Percentiles rank a stretch among this genome's conserved stretches.
These are phyloP conservation scores for Ustilago xerochloae DNA, from an alignment of 1,284 basidiomycete species.

Conservation along the genomic window DNA sequence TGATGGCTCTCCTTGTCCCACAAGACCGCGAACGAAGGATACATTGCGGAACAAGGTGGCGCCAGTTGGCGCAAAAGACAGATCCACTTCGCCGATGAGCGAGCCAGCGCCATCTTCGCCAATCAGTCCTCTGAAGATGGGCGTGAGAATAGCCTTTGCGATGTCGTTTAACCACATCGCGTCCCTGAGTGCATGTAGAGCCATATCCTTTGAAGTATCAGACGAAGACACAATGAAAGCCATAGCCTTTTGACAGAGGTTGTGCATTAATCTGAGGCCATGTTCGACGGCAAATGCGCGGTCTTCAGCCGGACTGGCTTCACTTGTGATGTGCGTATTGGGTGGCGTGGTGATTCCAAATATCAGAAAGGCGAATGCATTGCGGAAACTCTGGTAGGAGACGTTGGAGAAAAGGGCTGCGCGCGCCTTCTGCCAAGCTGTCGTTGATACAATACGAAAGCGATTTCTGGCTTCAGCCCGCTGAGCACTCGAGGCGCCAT, in stretches of 20 bases:
- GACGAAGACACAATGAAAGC: background rate
- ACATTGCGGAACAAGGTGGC: background rate
- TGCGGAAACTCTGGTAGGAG: slow-evolving; percentile 6
- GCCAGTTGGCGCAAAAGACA: background rate
- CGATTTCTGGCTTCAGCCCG: slow-evolving; percentile 9
- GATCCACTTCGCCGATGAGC: background rate
- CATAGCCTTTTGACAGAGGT: background rate
- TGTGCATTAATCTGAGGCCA: slow-evolving; percentile 1
- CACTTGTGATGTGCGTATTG: background rate
- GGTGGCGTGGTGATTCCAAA: slow-evolving; percentile 3
- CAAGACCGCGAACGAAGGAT: background rate
- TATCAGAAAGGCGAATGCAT: slow-evolving; percentile 6
- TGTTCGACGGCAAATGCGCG: slow-evolving; percentile 5
- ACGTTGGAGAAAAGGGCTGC: slow-evolving; percentile 6
- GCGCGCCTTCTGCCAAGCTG: slow-evolving; percentile 5
- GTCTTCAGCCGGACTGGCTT: slow-evolving; percentile 5
- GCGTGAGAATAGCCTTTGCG: background rate
- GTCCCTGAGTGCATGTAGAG: background rate
- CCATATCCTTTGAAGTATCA: background rate
- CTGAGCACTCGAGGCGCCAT: slow-evolving; percentile 3
- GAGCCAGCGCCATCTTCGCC: background rate
- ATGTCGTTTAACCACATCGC: slow-evolving; percentile 6
- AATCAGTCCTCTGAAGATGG: background rate
- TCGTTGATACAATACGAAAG: background rate
- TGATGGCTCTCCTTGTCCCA: background rate